Evolutionary conservation across 768 basidiomycete species (phyloP), one percentile per base, ranked within the genome.

Genomic region (Podaxis sp.): DNA sequence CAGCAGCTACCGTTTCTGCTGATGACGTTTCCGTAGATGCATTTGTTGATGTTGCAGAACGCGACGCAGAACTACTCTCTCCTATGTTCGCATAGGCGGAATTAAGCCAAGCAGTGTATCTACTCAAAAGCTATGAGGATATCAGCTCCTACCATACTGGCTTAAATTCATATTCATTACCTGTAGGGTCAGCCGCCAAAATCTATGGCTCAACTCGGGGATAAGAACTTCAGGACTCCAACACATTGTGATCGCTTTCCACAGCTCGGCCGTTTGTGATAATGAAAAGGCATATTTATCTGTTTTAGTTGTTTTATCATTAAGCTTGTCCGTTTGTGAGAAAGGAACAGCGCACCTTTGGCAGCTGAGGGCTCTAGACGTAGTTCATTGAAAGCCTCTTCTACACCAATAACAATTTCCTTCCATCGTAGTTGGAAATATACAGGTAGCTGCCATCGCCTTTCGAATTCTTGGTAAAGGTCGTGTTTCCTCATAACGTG

Each of bases 391-490:
- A 98, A 75, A 2, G 77, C 74, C 12, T 89, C 87, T 75, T 99
- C 97, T 15, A 97, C 75, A 55, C 79, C 80, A 0, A 82, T 76
- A 0, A 95, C 86, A 56, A 96, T 91, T 70, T 97, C 96, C 74
- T 97, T 97, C 94, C 96, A 96, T 49, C 96, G 84, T 64, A 99
- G 78, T 70, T 99, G 97, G 73, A 96, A 98, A 72, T 98, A 98
- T 8, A 98, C 91, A 1, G 94, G 92, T 2, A 99, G 82, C 71
- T 98, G 97, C 96, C 97, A 99, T 38, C 94, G 84, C 64, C 85
- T 82, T 70, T 90, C 85, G 70, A 98, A 97, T 1, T 86, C 74
- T 24, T 69, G 65, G 71, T 88, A 96, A 3, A 87, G 78, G 0
- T 87, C 83, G 71, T 94, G 91, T 3, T 77, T 70, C 2, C 93